Evolutionary conservation across 352 stramenopile genomes (phyloP), one percentile per base, ranked within the genome.

Genomic region (Phytophthora litchii): DNA sequence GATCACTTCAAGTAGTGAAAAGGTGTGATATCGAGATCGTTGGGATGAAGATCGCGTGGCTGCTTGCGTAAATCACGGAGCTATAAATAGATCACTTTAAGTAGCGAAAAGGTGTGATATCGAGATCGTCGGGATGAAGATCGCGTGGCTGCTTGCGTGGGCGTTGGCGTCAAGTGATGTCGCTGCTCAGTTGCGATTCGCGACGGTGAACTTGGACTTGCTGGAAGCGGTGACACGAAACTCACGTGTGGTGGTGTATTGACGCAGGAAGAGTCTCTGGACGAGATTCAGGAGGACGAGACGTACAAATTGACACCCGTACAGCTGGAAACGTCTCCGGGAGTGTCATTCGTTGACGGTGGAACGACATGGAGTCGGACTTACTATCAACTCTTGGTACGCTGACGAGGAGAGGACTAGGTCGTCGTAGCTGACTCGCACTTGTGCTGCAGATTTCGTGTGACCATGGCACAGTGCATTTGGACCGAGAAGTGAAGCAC

Each of bases 371-470:
- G 61, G 54, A 53, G 21, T n/a, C 48, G 48, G 10, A 21, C 49
- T 32, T 58, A 54, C 4, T 36, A 51, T 23, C 42, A 62, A 16
- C 50, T 70, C n/a, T 21, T 58, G 54, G 62, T 70, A 47, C 47
- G 53, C 54, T 7, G 36, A 32, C 35, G 27, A 31, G 19, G 21
- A 27, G 13, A n/a, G 14, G 11, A 23, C 14, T 43, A 19, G 29
- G 27, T 27, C 23, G 23, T 20, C 27, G n/a, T 41, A 3, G 21
- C 13, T 20, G 13, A 14, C 19, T 8, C 16, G 1, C 25, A n/a
- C 13, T 51, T 32, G 43, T 43, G 3, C 13, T 42, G 2, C 45
- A 78, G 70, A 60, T 76, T 32, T 43, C 38, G 6, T 74, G 66
- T 19, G 25, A 37, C 5, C 57, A 66, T 23, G 66, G 66, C 29